Base-by-base conservation (phyloP, 345 rosid species). In the Sisymbrium altissimum region DNA sequence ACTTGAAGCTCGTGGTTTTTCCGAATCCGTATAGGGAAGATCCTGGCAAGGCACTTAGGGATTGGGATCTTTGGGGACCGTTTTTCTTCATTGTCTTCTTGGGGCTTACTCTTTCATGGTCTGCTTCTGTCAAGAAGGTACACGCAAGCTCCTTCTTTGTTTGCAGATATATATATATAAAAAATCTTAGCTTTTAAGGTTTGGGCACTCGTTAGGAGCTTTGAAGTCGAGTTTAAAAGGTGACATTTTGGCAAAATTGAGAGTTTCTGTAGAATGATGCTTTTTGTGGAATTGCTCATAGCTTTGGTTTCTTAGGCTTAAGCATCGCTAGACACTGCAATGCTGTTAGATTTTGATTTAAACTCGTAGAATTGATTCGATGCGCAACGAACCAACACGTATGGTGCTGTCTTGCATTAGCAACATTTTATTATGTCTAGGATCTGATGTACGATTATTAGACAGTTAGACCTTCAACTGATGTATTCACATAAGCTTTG, bases 11-110 rank as follows among this genome's bases (percentile, higher is more conserved):
- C 53, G 97, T 92, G 25, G 99, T 96, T 70, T 89, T 96, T 52
- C 98, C 99, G 0, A 96, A 92, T 67, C 98, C 98, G 12, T 85
- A 73, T 55, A 83, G 97, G 12, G 98, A 96, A 17, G 97, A 96
- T 84, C 99, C 98, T 1, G 99, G 98, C 9, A 92, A 96, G 83
- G 98, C 98, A 3, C 81, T 96, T 77, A 81, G 98, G 74, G 98
- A 96, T 82, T 96, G 99, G 99, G 99, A 92, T 87, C 89, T 95
- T 0, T 95, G 99, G 97, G 96, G 99, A 3, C 99, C 98, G 0
- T 96, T 92, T 72, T 96, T 96, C 87, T 92, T 92, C 68, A 89
- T 96, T 25, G 97, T 96, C 32, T 92, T 92, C 73, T 71, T 90
- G 63, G 99, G 99, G 0, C 99, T 96, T 38, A 77, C 85, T 46